phyloP scores from a whole-genome alignment of 768 basidiomycete genomes.

The Termitomyces sp. region DNA sequence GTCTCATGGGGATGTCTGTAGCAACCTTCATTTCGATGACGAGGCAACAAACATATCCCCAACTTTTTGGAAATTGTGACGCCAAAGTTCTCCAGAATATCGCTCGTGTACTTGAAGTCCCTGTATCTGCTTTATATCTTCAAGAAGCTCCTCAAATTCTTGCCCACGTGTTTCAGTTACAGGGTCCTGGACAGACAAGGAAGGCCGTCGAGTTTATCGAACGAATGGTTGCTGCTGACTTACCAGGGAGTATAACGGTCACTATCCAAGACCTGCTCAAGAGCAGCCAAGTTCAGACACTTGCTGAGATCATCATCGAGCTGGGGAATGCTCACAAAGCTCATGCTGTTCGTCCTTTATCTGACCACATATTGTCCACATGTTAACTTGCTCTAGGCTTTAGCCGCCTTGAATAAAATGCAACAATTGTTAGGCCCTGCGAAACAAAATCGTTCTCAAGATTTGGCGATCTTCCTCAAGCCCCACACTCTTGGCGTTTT shows the following conservation, averaged over 20 bases:
- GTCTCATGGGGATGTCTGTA: constrained; percentile 54
- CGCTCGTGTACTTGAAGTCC: constrained; percentile 42
- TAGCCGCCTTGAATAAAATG: constrained; percentile 31
- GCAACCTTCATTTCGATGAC: constrained; percentile 61
- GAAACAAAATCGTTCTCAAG: constrained; percentile 21
- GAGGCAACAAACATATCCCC: constrained; percentile 60
- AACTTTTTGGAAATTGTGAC: constrained; percentile 60
- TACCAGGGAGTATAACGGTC: constrained; percentile 31
- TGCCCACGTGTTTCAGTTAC: constrained; percentile 60
- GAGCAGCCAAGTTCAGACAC: constrained; percentile 61
- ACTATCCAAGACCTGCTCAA: constrained; percentile 51
- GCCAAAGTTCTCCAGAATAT: constrained; percentile 54
- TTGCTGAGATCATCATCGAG: constrained; percentile 70
- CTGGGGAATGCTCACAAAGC: constrained; percentile 66
- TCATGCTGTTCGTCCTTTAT: constrained; percentile 34
- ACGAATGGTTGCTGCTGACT: constrained; percentile 44
- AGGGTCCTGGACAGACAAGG: constrained; percentile 47
- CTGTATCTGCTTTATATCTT: constrained; percentile 45
- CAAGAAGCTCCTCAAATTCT: constrained; percentile 57
- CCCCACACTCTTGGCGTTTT: constrained; percentile 81
- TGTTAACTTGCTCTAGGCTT: constrained; percentile 21
- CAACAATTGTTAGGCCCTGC: constrained; percentile 38
- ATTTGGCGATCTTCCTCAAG: constrained; percentile 60
- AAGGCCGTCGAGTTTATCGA: constrained; percentile 60
- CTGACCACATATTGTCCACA: not conserved